Percentiles rank a stretch among this genome's conserved stretches.
Conservation (phyloP, 2,329 filamentous ascomycete species). For the Fusarium guadeloupense region DNA sequence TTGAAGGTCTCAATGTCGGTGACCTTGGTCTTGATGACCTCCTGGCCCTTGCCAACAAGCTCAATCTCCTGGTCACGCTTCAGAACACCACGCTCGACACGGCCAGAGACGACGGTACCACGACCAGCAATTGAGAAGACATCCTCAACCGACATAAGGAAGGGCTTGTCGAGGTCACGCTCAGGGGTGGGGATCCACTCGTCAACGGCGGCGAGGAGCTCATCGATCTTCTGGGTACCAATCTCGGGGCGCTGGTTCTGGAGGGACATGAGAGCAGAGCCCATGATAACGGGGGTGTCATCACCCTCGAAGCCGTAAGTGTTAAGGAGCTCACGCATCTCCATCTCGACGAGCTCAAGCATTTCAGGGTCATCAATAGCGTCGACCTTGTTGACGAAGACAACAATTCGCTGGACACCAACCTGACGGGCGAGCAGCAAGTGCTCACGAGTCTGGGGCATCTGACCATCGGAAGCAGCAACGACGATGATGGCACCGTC, state of each 20-base stretch:
- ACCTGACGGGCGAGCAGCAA: constrained; percentile 97
- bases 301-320: constrained; percentile 98
- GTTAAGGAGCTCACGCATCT: constrained; percentile 96
- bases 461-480: constrained; percentile 97
- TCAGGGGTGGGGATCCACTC: constrained; percentile 94
- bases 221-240: constrained; percentile 86
- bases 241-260: constrained; percentile 89
- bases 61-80: constrained; percentile 97
- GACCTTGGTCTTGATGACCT: constrained; percentile 96
- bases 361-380: constrained; percentile 98
- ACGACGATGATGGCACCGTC: constrained; percentile 99
- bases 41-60: constrained; percentile 84
- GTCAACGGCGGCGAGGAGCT: constrained; percentile 90
- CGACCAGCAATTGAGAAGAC: constrained; percentile 91
- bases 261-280: constrained; percentile 93
- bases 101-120: constrained; percentile 95
- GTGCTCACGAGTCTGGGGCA: constrained; percentile 99
- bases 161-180: constrained; percentile 96
- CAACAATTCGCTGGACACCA: constrained; percentile 96
- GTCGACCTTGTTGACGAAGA: constrained; percentile 99
- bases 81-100: constrained; percentile 93
- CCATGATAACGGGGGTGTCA: constrained; percentile 96
- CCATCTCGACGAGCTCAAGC: constrained; percentile 99
- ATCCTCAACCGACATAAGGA: constrained; percentile 98
- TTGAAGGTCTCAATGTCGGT: constrained; percentile 99